Evolutionary conservation across 768 basidiomycete species (phyloP), one percentile per base, ranked within the genome.

Genomic region (Phanerodontia chrysosporium): DNA sequence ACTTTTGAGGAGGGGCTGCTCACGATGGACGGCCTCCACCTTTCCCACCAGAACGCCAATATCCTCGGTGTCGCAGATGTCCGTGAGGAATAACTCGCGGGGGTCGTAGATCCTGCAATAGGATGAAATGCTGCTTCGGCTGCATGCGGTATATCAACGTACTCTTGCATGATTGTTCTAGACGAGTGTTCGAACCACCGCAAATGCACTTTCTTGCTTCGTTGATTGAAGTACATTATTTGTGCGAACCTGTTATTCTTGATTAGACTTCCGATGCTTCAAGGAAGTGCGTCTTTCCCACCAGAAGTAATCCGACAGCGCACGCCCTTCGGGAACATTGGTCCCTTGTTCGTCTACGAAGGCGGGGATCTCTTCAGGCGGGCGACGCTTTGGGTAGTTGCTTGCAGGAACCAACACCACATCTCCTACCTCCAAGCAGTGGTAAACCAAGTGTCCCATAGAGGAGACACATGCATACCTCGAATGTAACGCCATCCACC

Each of bases 151-250:
- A 49, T 27, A 16, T 6, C 10, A 14, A 39, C 56, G 2, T 46
- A 54, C 60, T 90, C 84, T 28, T 78, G 73, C 27, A 90, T 67
- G n/a, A 82, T 67, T 0, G 84, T 87, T 56, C 81, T 78, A 0
- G 82, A 80, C 0, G 83, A 81, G 64, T 92, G 90, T 55, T 87
- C 80, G 28, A 88, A 81, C 89, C 89, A 93, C 32, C 84, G 88
- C 10, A 89, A 71, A 68, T 93, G 91, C 0, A 81, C 80, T 1
- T 58, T 70, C 55, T 77, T 70, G 4, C 72, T 59, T 16, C 75
- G 70, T 32, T 74, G 71, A 16, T 78, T 69, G 57, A 90, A 78
- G 52, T 76, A 80, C 0, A 85, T 67, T 25, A 92, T 84, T 64
- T 76, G 77, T 0, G 78, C 89, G 69, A 92, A 90, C 89, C 89